These are phyloP conservation scores for Achaetomiella virescens DNA, from an alignment of 495 filamentous ascomycete genomes.

Conservation along the genomic window DNA sequence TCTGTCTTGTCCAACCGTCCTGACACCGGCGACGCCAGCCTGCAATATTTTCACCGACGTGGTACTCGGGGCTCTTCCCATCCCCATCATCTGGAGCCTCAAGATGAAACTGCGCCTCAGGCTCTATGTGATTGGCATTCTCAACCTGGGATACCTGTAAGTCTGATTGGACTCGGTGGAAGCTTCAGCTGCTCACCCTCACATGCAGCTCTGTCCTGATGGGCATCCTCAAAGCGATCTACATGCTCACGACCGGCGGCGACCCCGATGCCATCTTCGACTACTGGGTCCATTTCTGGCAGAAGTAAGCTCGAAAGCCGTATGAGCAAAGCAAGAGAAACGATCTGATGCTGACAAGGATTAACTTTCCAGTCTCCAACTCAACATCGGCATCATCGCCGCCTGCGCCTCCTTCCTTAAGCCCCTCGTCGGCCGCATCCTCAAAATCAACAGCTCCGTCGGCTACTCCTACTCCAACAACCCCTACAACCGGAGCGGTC, in stretches of 20 bases:
- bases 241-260: constrained; percentile 8
- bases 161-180: neutral
- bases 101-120: constrained; percentile 2
- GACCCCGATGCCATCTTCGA: constrained; percentile 4
- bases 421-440: constrained; percentile 8
- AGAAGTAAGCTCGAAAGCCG: neutral
- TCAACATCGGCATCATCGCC: constrained; percentile 8
- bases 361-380: neutral
- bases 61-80: constrained; percentile 1
- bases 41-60: constrained; percentile 10
- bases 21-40: neutral
- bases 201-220: constrained; percentile 1
- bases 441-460: constrained; percentile 3
- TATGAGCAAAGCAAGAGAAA: no score
- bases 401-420: constrained; percentile 9
- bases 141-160: constrained; percentile 9
- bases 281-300: constrained; percentile 7
- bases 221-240: constrained; percentile 7
- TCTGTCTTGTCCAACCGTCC: neutral
- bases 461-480: neutral
- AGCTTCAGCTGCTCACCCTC: neutral
- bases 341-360: neutral
- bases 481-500: neutral
- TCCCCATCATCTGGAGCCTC: constrained; percentile 8
- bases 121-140: constrained; percentile 7